Evolutionary conservation across 106 monocot genomes (phyloP), one percentile per base, ranked within the genome.

Genomic region (Phalaenopsis aphrodite): DNA sequence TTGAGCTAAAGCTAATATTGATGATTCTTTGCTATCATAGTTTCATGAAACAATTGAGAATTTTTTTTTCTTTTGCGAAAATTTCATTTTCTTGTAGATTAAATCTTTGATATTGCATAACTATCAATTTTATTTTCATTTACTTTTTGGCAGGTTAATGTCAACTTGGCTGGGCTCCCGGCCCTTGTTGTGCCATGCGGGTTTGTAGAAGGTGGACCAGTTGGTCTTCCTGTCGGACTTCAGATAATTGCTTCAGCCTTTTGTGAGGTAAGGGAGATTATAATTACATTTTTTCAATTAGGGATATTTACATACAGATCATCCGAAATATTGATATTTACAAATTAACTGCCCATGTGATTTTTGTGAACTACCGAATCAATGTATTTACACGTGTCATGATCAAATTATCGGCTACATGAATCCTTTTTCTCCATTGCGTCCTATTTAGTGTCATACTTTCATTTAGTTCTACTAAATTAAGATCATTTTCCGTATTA

Each of bases 151-250:
- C 80, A 98, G 97, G 97, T 98, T 55, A 98, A 98, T 81, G 97
- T 98, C 43, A 98, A 98, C 81, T 85, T 98, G 77, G 94, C 97
- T 66, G 97, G 94, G 36, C 87, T 98, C 17, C 97, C 97, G 76
- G 94, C 97, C 75, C 66, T 98, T 42, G 97, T 98, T 19, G 87
- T 98, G 64, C 97, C 94, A 19, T 98, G 97, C 79, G 97, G 97
- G 18, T 92, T 94, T 86, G 92, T 92, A 37, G 88, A 91, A 75
- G 97, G 89, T 80, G 94, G 90, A 77, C 24, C 69, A 76, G 79
- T 83, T 66, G 85, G 90, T 9, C 87, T 96, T 48, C 96, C 96
- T 41, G 88, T 96, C 79, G 96, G 97, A 11, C 89, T 98, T 91
- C 97, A 98, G 86, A 90, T 98, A 89, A 94, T 98, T 75, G 89